These are phyloP conservation scores for Fistulifera solaris DNA, from an alignment of 108 stramenopile species.

Conservation along the genomic window DNA sequence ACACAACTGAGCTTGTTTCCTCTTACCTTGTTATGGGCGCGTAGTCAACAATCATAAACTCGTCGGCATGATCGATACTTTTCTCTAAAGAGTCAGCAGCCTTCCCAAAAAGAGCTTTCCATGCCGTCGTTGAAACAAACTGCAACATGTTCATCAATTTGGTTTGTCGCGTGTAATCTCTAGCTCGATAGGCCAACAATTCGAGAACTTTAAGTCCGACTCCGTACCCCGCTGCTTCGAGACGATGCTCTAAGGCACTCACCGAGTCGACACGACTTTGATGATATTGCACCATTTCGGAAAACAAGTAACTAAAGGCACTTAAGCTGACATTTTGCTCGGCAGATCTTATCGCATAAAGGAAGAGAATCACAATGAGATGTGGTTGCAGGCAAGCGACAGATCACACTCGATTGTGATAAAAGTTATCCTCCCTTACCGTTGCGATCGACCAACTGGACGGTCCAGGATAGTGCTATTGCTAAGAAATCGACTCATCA, in stretches of 20 bases:
- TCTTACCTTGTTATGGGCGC: constrained; percentile 63
- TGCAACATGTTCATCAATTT: constrained; percentile 81
- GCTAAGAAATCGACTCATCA: too few species aligned
- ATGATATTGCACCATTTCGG: constrained; percentile 94
- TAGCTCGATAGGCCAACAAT: constrained; percentile 72
- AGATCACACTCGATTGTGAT: too few species aligned
- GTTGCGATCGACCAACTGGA: too few species aligned
- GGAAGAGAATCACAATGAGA: too few species aligned
- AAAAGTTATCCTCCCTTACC: too few species aligned
- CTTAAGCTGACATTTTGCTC: constrained; percentile 60
- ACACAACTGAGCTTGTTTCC: too few species aligned
- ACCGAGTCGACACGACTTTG: constrained; percentile 84
- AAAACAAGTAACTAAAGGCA: constrained; percentile 89
- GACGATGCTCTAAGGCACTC: constrained; percentile 82
- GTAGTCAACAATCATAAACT: constrained; percentile 92
- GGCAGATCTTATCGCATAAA: too few species aligned
- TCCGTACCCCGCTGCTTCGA: constrained; percentile 87
- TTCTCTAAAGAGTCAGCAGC: constrained; percentile 91
- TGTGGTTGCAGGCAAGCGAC: too few species aligned
- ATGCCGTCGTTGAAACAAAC: constrained; percentile 87
- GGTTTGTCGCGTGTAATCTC: constrained; percentile 72
- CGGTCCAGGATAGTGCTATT: too few species aligned
- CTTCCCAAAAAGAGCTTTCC: constrained; percentile 92
- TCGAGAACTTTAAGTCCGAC: constrained; percentile 91
- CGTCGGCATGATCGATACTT: constrained; percentile 89